Evolutionary conservation across 1,284 basidiomycete species (phyloP).

Genomic region (Vanrija pseudolonga): DNA sequence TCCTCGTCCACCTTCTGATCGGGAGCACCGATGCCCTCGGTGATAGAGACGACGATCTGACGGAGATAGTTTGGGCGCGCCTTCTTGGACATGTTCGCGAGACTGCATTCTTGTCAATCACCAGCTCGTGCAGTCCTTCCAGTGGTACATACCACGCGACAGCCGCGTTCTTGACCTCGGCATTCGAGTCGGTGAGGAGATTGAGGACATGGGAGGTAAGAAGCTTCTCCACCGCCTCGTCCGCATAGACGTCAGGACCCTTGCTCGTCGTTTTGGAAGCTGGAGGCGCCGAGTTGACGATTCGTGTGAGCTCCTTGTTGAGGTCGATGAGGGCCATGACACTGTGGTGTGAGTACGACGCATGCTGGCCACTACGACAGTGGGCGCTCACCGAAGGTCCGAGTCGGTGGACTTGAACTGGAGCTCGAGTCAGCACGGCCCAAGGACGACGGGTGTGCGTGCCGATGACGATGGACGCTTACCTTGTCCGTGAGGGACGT

Average conservation of each 20-base stretch:
- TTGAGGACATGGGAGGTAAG: slow-evolving; percentile 74
- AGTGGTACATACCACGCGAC: slow-evolving; percentile 73
- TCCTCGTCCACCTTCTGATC: slow-evolving; percentile 39
- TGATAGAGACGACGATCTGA: slow-evolving; percentile 71
- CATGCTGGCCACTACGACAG: neutral
- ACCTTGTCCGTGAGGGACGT: slow-evolving; percentile 19
- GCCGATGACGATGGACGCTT: neutral
- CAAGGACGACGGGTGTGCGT: neutral
- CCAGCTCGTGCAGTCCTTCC: neutral
- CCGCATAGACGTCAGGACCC: slow-evolving; percentile 51
- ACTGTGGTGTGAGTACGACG: slow-evolving; percentile 50
- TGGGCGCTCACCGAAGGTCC: slow-evolving; percentile 32
- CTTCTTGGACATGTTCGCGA: slow-evolving; percentile 36
- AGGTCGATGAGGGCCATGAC: slow-evolving; percentile 94
- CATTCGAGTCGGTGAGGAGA: slow-evolving; percentile 87
- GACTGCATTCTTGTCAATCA: slow-evolving; percentile 13
- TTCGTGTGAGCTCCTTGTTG: slow-evolving; percentile 73
- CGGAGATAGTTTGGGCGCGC: slow-evolving; percentile 64
- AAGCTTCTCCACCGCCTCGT: slow-evolving; percentile 75
- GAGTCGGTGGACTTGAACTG: slow-evolving; percentile 44
- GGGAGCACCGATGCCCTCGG: slow-evolving; percentile 17
- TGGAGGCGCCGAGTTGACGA: slow-evolving; percentile 52
- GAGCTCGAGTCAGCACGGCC: neutral
- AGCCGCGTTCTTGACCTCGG: slow-evolving; percentile 96
- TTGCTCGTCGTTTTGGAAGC: neutral